Evolutionary conservation across 1,139 yeast species (phyloP).

Genomic region (Sugiyamaella neomexicana): DNA sequence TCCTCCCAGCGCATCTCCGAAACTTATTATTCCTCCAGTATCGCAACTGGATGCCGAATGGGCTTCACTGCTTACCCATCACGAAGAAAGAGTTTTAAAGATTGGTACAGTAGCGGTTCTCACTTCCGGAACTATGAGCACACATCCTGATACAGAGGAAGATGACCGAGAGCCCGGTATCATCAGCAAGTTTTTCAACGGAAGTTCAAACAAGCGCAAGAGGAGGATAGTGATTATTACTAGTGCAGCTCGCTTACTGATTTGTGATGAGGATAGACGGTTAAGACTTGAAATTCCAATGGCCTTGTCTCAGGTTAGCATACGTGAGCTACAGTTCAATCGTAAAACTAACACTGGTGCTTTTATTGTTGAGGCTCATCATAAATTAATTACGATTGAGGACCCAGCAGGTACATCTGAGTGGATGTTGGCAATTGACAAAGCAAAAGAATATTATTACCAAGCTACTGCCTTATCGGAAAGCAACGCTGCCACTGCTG

Average conservation of each 20-base stretch:
- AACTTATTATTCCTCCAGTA: conserved; percentile 52
- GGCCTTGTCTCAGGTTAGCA: conserved; percentile 38
- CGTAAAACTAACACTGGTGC: conserved; percentile 34
- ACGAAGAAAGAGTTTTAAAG: conserved; percentile 70
- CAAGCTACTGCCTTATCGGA: conserved; percentile 31
- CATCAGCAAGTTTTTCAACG: conserved; percentile 37
- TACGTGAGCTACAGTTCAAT: conserved; percentile 40
- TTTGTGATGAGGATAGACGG: conserved; percentile 37
- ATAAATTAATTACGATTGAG: conserved; percentile 41
- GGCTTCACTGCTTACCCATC: conserved; percentile 56
- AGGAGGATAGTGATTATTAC: conserved; percentile 39
- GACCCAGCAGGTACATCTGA: conserved; percentile 37
- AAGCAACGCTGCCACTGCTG: conserved; percentile 38
- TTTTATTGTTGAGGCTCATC: conserved; percentile 39
- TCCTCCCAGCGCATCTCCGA: conserved; percentile 5
- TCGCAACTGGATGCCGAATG: conserved; percentile 68
- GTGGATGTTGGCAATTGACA: conserved; percentile 40
- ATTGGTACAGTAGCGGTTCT: conserved; percentile 51
- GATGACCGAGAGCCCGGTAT: conserved; percentile 32
- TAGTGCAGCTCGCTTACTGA: conserved; percentile 39
- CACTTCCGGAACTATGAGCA: conserved; percentile 6
- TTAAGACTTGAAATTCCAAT: conserved; percentile 39
- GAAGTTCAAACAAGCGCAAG: conserved; percentile 32
- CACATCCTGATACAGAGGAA: conserved; percentile 30
- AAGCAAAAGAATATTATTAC: conserved; percentile 33